These are phyloP conservation scores for Zymoseptoria passerinii DNA, from an alignment of 2,329 filamentous ascomycete genomes.

Conservation along the genomic window DNA sequence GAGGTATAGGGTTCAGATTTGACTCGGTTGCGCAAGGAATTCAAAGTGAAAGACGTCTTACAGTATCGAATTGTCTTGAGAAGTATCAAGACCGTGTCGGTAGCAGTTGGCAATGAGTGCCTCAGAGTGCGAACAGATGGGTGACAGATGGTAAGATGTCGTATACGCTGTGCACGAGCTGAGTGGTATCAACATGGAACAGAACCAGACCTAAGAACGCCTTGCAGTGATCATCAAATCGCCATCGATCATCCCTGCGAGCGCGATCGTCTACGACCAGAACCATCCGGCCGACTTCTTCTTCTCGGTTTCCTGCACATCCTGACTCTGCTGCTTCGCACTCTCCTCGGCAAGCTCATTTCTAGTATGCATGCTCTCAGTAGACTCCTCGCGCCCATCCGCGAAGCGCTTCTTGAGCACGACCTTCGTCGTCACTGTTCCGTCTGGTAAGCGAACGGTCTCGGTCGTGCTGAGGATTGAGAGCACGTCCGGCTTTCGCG, in stretches of 20 bases:
- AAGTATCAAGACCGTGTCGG: no score
- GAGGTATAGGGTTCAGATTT: no score
- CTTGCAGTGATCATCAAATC: background rate
- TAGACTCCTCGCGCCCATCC: conserved; percentile 52
- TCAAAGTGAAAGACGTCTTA: no score
- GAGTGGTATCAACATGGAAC: background rate
- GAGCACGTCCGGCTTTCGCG: conserved; percentile 33
- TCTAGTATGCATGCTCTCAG: conserved; percentile 45
- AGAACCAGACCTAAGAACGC: background rate
- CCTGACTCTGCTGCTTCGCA: background rate
- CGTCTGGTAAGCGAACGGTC: conserved; percentile 47
- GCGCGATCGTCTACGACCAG: conserved; percentile 25
- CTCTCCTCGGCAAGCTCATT: conserved; percentile 5
- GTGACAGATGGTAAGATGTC: background rate
- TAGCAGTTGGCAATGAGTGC: no score
- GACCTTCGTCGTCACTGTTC: conserved; percentile 49
- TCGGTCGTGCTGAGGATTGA: conserved; percentile 52
- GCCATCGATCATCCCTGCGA: background rate
- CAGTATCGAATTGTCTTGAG: no score
- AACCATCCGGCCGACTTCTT: conserved; percentile 25
- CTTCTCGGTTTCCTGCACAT: conserved; percentile 9
- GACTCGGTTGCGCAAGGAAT: no score
- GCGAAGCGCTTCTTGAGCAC: conserved; percentile 51
- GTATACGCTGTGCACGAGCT: background rate
- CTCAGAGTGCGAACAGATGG: no score